phyloP scores from a whole-genome alignment of 2,329 filamentous ascomycete genomes.

The Diaporthe humulicola region DNA sequence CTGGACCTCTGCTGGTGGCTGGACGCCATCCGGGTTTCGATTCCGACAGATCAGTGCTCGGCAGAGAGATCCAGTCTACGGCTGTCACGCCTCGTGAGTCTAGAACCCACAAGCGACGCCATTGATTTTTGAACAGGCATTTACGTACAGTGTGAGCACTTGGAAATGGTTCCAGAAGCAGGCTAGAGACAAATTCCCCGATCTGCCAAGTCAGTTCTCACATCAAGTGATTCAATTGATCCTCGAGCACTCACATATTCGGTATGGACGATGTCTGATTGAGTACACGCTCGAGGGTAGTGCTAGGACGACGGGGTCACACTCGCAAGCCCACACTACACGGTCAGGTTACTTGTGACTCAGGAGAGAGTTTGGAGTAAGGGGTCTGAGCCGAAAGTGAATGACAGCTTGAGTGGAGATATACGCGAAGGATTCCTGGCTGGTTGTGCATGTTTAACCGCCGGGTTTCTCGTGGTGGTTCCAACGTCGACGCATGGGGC shows the following conservation, averaged over 20 bases:
- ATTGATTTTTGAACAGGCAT: neutral
- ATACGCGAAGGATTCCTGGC: neutral
- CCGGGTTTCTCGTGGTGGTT: neutral
- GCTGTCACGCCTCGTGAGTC: neutral
- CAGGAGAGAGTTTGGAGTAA: neutral
- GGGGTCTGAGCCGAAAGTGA: constrained; percentile 20
- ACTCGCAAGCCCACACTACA: neutral
- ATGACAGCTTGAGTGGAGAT: neutral
- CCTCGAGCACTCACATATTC: neutral
- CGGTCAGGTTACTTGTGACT: neutral
- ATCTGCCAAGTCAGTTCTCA: neutral
- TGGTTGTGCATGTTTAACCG: constrained; percentile 17
- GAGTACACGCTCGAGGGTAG: neutral
- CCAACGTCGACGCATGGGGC: constrained; percentile 4
- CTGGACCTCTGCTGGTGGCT: neutral
- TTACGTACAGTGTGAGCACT: neutral
- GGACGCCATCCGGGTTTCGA: neutral
- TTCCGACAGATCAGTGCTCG: neutral
- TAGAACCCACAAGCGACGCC: neutral
- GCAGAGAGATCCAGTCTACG: neutral
- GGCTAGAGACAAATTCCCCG: neutral
- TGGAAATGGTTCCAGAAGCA: neutral
- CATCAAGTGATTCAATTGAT: no score
- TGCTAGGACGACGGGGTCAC: neutral
- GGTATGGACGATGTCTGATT: neutral